Conservation (phyloP, 106 monocot genomes). For the Agapanthus africanus region DNA sequence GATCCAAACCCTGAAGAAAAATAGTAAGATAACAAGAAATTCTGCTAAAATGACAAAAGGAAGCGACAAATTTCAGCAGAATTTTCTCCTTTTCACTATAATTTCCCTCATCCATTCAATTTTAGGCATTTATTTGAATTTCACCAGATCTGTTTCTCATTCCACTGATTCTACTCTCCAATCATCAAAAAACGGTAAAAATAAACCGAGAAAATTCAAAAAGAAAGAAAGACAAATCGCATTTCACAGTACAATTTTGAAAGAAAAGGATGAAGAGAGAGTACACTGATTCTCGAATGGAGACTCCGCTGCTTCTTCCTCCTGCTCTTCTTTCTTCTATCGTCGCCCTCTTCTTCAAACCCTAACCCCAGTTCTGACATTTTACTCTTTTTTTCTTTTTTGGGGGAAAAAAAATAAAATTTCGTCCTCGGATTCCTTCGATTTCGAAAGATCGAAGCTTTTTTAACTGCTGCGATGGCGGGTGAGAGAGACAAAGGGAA, state of each 20-base stretch:
- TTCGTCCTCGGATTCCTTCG: not conserved
- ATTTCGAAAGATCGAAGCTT: not conserved
- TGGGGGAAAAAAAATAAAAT: too few species aligned
- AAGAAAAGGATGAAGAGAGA: not conserved
- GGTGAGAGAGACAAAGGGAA: too few species aligned
- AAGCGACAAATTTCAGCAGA: not conserved
- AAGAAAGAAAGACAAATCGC: too few species aligned
- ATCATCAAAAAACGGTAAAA: not conserved
- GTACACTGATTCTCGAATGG: constrained; percentile 1
- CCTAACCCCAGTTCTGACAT: constrained; percentile 34
- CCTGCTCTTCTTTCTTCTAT: constrained; percentile 15
- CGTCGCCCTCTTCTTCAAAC: constrained; percentile 3
- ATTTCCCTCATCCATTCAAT: not conserved
- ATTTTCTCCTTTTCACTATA: not conserved
- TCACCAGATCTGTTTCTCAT: not conserved
- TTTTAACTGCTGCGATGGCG: constrained; percentile 17
- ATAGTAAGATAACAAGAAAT: not conserved
- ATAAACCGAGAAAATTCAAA: not conserved
- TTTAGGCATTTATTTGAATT: not conserved
- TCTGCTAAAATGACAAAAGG: not conserved
- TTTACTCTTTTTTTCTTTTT: too few species aligned
- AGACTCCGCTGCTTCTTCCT: constrained; percentile 1
- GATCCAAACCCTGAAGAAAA: constrained; percentile 4
- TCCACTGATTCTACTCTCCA: not conserved
- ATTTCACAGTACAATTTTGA: not conserved